These are phyloP conservation scores for Quercus gilva DNA, from an alignment of 306 rosid species.

Conservation along the genomic window DNA sequence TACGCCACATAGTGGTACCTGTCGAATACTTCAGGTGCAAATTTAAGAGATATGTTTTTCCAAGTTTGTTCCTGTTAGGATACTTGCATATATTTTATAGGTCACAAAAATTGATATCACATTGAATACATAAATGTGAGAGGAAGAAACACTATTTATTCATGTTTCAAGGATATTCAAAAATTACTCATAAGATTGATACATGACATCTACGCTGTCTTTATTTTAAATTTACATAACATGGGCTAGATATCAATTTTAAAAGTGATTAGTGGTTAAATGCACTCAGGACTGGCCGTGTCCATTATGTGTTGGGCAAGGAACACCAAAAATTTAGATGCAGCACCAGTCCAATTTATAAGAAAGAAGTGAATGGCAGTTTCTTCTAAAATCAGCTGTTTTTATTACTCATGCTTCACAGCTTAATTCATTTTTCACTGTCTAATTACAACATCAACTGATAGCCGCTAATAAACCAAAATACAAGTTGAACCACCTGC, in stretches of 20 bases:
- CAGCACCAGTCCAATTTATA: too few species aligned
- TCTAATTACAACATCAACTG: too few species aligned
- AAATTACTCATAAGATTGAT: too few species aligned
- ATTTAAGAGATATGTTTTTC: not conserved
- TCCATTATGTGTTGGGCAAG: too few species aligned
- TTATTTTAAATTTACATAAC: not conserved
- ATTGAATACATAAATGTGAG: not conserved
- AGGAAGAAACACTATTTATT: accelerated
- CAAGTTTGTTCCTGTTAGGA: too few species aligned
- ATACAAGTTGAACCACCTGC: too few species aligned
- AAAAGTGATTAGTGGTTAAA: not conserved
- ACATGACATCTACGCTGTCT: too few species aligned
- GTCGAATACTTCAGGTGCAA: not conserved
- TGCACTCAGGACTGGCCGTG: not conserved
- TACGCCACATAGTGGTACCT: not conserved
- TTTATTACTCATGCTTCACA: too few species aligned
- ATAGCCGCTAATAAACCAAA: too few species aligned
- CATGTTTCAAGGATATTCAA: accelerated
- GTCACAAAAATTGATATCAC: not conserved
- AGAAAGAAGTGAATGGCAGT: too few species aligned
- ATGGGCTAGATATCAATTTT: not conserved
- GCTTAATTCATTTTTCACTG: too few species aligned
- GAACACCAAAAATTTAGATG: not conserved
- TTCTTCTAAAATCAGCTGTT: too few species aligned
- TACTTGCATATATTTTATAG: not conserved